Evolutionary conservation across 2,329 filamentous ascomycete genomes (phyloP).

Genomic region (Phialophora verrucosa): DNA sequence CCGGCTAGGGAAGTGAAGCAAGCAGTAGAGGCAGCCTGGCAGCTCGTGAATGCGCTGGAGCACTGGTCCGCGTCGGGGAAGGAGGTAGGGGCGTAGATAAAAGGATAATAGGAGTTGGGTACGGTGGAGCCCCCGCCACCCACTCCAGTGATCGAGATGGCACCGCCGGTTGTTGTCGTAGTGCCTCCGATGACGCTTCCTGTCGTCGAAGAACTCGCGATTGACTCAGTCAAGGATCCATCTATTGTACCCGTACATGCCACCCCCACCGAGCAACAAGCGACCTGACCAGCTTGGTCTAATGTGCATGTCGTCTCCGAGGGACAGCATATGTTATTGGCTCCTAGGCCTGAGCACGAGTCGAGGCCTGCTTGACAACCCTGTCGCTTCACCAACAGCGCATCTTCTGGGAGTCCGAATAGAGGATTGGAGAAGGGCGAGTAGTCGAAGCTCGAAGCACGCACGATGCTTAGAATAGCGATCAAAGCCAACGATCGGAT

Average conservation of each 20-base stretch:
- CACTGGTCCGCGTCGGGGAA: conserved; percentile 59
- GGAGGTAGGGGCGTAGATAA: conserved; percentile 59
- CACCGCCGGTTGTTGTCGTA: conserved; percentile 41
- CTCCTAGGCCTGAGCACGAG: conserved; percentile 59
- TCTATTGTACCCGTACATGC: conserved; percentile 63
- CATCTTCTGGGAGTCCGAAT: conserved; percentile 31
- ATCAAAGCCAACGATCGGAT: conserved; percentile 8
- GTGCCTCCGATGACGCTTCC: conserved; percentile 33
- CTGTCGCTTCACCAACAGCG: conserved; percentile 35
- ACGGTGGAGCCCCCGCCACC: conserved; percentile 36
- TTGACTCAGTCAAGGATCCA: conserved; percentile 27
- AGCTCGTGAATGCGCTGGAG: conserved; percentile 60
- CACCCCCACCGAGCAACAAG: conserved; percentile 65
- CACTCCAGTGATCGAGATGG: conserved; percentile 44
- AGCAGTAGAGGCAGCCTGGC: conserved; percentile 54
- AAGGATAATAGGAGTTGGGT: conserved; percentile 58
- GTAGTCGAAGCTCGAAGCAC: conserved; percentile 23
- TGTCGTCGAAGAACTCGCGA: conserved; percentile 32
- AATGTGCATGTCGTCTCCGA: conserved; percentile 60
- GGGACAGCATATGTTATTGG: conserved; percentile 62
- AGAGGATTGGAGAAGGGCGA: conserved; percentile 32
- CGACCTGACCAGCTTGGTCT: conserved; percentile 63
- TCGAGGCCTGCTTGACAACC: conserved; percentile 60
- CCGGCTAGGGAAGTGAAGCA: conserved; percentile 55
- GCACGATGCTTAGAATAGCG: conserved; percentile 16